These are phyloP conservation scores for Sporothrix brasiliensis DNA, from an alignment of 2,329 filamentous ascomycete species.

Conservation along the genomic window DNA sequence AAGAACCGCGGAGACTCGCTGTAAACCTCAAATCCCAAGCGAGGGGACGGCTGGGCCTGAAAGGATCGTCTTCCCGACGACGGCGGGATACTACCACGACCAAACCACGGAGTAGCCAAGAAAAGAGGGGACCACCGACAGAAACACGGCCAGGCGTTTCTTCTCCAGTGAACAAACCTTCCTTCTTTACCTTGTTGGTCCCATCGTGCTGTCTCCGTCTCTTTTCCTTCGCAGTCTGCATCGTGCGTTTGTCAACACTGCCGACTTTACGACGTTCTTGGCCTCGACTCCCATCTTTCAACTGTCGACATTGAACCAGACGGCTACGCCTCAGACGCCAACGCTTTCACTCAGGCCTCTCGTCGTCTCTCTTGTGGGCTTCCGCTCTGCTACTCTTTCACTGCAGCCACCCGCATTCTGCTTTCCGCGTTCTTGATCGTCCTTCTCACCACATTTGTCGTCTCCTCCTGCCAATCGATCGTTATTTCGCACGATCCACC, in stretches of 20 bases:
- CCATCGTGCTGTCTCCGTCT: background rate
- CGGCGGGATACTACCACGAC: background rate
- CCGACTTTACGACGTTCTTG: background rate
- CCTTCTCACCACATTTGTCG: constrained; percentile 2
- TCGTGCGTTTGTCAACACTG: constrained; percentile 13
- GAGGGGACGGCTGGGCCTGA: constrained; percentile 9
- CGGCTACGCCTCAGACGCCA: background rate
- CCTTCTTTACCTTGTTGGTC: background rate
- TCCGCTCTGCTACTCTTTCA: background rate
- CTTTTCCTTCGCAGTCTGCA: background rate
- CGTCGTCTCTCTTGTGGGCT: too few relatives aligned
- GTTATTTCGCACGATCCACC: constrained; percentile 14
- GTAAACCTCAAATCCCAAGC: background rate
- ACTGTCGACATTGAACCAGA: background rate
- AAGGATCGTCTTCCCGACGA: constrained; percentile 23
- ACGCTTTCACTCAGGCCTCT: constrained; percentile 5
- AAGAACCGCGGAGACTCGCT: background rate
- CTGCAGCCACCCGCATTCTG: background rate
- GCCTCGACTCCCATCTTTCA: background rate
- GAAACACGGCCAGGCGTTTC: background rate
- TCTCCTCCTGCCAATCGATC: constrained; percentile 18
- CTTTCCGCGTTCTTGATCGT: background rate
- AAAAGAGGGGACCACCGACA: constrained; percentile 13
- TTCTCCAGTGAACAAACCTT: background rate
- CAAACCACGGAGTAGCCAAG: background rate